Conservation (phyloP, 2,329 filamentous ascomycete species). For the Fusarium oxysporum region DNA sequence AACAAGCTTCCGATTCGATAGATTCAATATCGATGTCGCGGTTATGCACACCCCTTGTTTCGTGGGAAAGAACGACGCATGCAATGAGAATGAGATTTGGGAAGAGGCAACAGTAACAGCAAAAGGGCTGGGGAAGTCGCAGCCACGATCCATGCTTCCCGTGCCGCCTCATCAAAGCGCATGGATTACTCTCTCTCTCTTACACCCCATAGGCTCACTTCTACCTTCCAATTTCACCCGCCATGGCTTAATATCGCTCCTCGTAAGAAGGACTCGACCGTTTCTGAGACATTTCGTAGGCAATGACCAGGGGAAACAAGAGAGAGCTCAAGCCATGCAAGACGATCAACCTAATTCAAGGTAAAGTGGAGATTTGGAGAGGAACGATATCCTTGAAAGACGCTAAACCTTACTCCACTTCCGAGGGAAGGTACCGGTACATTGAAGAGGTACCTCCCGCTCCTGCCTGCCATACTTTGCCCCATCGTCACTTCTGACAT, state of each 20-base stretch:
- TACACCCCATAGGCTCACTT: background rate
- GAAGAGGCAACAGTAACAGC: background rate
- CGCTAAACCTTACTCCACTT: constrained; percentile 26
- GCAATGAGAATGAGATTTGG: constrained; percentile 19
- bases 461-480: background rate
- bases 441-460: constrained; percentile 23
- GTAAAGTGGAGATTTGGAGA: constrained; percentile 37
- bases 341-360: constrained; percentile 38
- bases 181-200: background rate
- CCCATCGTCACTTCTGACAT: background rate
- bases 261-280: constrained; percentile 6
- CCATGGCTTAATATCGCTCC: background rate
- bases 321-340: constrained; percentile 26
- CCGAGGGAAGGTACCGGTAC: constrained; percentile 28
- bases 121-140: constrained; percentile 9
- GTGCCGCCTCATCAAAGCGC: constrained; percentile 7
- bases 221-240: constrained; percentile 5
- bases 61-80: constrained; percentile 10
- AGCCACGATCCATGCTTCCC: background rate
- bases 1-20: constrained; percentile 31
- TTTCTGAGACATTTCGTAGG: constrained; percentile 20
- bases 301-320: constrained; percentile 4
- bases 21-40: constrained; percentile 16
- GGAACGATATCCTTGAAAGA: constrained; percentile 5
- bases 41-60: constrained; percentile 37